Evolutionary conservation across 345 rosid genomes (phyloP).

Genomic region (Rhizophora mangle): DNA sequence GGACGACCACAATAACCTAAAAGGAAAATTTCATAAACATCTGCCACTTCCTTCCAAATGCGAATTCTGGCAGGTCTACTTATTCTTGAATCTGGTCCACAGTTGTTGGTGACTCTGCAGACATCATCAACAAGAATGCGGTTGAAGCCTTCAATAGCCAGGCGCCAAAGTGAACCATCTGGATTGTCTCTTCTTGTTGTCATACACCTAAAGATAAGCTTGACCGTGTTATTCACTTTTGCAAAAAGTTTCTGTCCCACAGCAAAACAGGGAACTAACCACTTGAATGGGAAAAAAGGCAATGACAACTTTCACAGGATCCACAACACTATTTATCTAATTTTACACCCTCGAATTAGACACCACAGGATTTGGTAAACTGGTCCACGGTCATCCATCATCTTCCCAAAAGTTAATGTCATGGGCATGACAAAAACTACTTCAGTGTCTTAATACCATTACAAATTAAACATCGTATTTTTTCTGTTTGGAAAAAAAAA

Average conservation of each 20-base stretch:
- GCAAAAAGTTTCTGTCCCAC: constrained; percentile 3
- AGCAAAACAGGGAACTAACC: no score
- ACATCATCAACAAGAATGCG: constrained; percentile 65
- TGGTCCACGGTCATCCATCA: no score
- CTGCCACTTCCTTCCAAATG: constrained; percentile 95
- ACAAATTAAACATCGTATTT: neutral
- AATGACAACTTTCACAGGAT: neutral
- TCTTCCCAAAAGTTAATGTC: no score
- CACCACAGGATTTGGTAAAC: no score
- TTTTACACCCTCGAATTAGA: neutral
- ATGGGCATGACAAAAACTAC: no score
- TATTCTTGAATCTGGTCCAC: constrained; percentile 45
- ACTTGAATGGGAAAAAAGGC: no score
- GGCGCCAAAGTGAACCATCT: constrained; percentile 90
- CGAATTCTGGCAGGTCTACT: constrained; percentile 68
- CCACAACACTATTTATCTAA: neutral
- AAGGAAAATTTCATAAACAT: constrained; percentile 89
- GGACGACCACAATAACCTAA: constrained; percentile 95
- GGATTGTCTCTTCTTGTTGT: constrained; percentile 91
- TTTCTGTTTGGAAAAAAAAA: no score
- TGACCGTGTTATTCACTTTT: constrained; percentile 11
- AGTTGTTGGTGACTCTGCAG: constrained; percentile 33
- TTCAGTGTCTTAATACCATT: no score
- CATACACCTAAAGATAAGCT: constrained; percentile 63
- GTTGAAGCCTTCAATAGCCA: constrained; percentile 89